Percentiles rank a stretch among this genome's conserved stretches.
phyloP scores from a whole-genome alignment of 2,329 filamentous ascomycete genomes.

The Arthroderma sp. region DNA sequence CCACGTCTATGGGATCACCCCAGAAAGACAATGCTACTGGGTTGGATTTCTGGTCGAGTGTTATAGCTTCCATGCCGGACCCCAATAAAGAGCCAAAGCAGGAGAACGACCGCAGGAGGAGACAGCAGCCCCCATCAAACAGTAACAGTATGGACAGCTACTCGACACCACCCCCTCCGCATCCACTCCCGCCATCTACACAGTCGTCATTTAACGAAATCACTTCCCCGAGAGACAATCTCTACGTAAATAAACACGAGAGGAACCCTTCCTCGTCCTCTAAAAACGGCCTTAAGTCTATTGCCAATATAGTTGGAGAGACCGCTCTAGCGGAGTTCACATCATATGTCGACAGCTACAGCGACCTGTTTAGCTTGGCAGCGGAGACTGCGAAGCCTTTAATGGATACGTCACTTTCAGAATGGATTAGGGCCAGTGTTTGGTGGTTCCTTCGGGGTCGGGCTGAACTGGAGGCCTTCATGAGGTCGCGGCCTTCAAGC shows the following conservation, averaged over 20 bases:
- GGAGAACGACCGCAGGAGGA: slow-evolving; percentile 1
- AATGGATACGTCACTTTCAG: slow-evolving; percentile 46
- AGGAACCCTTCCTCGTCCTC: slow-evolving; percentile 7
- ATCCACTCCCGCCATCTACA: slow-evolving; percentile 3
- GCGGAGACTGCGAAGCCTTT: slow-evolving; percentile 60
- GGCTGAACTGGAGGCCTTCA: slow-evolving; percentile 56
- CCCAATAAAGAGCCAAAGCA: too few relatives aligned
- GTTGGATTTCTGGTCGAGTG: slow-evolving; percentile 9
- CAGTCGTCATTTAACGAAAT: too few relatives aligned
- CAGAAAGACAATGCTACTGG: not conserved
- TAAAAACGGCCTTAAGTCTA: slow-evolving; percentile 23
- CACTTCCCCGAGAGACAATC: too few relatives aligned
- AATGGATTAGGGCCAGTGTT: slow-evolving; percentile 58
- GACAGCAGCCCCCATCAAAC: not conserved
- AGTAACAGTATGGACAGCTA: not conserved
- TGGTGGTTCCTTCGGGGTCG: slow-evolving; percentile 90
- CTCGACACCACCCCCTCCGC: slow-evolving; percentile 5
- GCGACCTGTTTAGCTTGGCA: slow-evolving; percentile 62
- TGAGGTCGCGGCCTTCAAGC: slow-evolving; percentile 49
- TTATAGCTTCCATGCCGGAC: slow-evolving; percentile 9
- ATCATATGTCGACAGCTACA: slow-evolving; percentile 56
- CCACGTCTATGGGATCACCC: not conserved
- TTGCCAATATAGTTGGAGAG: slow-evolving; percentile 39
- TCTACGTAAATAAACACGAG: too few relatives aligned
- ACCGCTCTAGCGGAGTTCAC: slow-evolving; percentile 59